These are phyloP conservation scores for Pestalotiopsis sp. DNA, from an alignment of 2,329 filamentous ascomycete species.

Conservation along the genomic window DNA sequence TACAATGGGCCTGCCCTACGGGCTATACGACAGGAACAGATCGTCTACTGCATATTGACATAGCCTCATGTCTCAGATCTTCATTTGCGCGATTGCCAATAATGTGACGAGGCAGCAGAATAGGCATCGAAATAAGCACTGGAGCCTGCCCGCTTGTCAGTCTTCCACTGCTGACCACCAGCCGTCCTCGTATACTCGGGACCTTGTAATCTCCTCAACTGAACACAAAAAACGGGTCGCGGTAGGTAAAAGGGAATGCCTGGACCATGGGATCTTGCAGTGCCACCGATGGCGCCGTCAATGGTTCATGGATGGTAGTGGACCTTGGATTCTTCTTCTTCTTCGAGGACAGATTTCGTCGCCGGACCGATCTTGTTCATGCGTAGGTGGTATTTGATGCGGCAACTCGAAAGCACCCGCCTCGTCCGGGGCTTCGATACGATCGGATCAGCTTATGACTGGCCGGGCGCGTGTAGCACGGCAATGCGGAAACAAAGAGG, in stretches of 20 bases:
- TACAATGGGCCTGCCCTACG: not conserved
- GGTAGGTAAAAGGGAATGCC: not conserved
- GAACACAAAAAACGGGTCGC: not conserved
- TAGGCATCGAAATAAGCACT: not conserved
- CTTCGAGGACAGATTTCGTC: constrained; percentile 1
- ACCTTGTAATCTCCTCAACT: not conserved
- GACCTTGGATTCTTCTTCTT: not conserved
- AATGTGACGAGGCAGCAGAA: not conserved
- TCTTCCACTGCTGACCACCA: not conserved
- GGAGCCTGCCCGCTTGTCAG: not conserved
- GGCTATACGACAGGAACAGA: not conserved
- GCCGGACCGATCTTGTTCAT: not conserved
- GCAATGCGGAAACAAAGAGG: not conserved
- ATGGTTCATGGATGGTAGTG: not conserved
- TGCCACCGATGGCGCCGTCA: constrained; percentile 7
- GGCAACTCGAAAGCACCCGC: not conserved
- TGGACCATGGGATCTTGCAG: constrained; percentile 1
- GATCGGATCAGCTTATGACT: not conserved
- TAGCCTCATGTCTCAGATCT: not conserved
- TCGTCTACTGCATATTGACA: not conserved
- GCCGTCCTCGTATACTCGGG: not conserved
- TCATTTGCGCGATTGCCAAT: not conserved
- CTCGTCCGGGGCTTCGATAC: not conserved
- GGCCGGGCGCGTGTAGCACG: not conserved
- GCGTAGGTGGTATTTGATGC: not conserved